Percentiles rank a stretch among this genome's conserved stretches.
These are phyloP conservation scores for Cetraspora pellucida DNA, from an alignment of 192 early-diverging fungal genomes.

Conservation along the genomic window DNA sequence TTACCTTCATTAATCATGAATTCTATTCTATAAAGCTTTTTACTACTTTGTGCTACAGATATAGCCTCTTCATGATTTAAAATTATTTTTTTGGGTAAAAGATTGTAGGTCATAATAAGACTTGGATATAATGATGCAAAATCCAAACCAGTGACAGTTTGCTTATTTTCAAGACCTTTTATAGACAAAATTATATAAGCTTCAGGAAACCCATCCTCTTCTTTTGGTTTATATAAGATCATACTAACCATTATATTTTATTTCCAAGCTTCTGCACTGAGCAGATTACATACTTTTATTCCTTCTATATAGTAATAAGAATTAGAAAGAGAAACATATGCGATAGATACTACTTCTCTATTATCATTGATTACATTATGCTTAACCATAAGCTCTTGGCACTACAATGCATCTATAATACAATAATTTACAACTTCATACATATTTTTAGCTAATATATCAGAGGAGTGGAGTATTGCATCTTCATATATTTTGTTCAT, in stretches of 20 bases:
- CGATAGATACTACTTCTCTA: neutral
- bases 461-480: no score
- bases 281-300: slow-evolving; percentile 2
- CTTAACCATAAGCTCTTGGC: slow-evolving; percentile 7
- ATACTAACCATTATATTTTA: neutral
- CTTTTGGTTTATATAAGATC: neutral
- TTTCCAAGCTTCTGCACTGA: neutral
- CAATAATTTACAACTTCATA: slow-evolving; percentile 4
- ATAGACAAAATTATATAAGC: neutral
- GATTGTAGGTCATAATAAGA: slow-evolving; percentile 23
- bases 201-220: slow-evolving; percentile 1
- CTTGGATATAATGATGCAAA: slow-evolving; percentile 24
- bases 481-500: neutral
- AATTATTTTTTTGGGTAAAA: slow-evolving; percentile 19
- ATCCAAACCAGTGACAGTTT: neutral
- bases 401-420: neutral
- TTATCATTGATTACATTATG: slow-evolving; percentile 9
- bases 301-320: slow-evolving; percentile 5
- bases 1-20: neutral
- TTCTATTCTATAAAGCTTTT: slow-evolving; percentile 15
- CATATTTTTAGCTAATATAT: neutral
- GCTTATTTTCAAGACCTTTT: slow-evolving; percentile 24
- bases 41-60: neutral
- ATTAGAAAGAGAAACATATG: neutral
- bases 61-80: neutral